phyloP scores from a whole-genome alignment of 2,329 filamentous ascomycete genomes.

The Pseudomassariella vexata region DNA sequence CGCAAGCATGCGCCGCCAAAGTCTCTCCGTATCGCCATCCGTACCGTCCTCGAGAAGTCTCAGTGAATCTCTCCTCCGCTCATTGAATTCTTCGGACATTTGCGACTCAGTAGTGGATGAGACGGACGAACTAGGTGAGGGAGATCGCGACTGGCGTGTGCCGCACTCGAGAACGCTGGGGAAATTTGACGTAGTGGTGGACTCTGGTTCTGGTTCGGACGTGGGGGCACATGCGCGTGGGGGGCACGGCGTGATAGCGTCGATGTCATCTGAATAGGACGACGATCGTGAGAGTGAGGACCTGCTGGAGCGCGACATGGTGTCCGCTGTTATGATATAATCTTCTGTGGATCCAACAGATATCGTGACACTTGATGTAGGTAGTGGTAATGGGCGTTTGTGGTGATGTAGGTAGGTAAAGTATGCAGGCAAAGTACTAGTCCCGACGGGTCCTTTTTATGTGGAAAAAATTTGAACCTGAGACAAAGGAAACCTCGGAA shows the following conservation, averaged over 20 bases:
- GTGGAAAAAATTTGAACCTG: too few species aligned
- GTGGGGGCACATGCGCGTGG: constrained; percentile 2
- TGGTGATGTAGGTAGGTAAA: too few species aligned
- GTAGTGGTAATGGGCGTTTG: too few species aligned
- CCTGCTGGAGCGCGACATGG: constrained; percentile 2
- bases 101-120: neutral
- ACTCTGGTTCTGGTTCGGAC: constrained; percentile 2
- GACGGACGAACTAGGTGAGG: constrained; percentile 2
- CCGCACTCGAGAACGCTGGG: constrained; percentile 8
- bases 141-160: constrained; percentile 1
- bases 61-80: constrained; percentile 17
- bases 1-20: constrained; percentile 44
- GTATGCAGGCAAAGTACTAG: too few species aligned
- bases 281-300: constrained; percentile 5
- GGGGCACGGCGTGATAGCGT: constrained; percentile 27
- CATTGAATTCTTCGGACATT: neutral
- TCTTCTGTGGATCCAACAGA: too few species aligned
- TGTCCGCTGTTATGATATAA: neutral
- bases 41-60: constrained; percentile 26
- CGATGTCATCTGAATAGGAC: constrained; percentile 25
- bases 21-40: constrained; percentile 31
- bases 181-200: constrained; percentile 6
- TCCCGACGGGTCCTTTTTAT: too few species aligned
- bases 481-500: too few species aligned
- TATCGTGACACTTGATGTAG: too few species aligned